Percentiles rank a stretch among this genome's conserved stretches.
Evolutionary conservation across 2,329 filamentous ascomycete genomes (phyloP).

Genomic region (Alternaria longipes): DNA sequence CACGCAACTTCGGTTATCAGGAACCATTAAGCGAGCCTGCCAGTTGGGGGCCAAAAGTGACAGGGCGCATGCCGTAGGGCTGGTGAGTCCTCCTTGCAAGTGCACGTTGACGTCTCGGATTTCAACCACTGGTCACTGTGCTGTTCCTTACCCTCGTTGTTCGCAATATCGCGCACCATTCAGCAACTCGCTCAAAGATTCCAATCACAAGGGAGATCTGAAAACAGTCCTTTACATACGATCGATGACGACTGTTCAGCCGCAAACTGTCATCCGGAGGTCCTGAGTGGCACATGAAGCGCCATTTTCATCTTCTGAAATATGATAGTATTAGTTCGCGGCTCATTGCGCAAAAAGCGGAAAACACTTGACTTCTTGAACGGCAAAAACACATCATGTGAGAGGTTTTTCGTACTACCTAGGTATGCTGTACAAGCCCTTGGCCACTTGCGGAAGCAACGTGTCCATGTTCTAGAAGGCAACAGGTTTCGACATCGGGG

Average conservation of each 20-base stretch:
- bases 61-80: no score
- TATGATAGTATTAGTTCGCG: rapidly evolving
- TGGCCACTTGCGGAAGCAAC: not conserved
- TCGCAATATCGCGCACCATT: not conserved
- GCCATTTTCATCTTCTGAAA: not conserved
- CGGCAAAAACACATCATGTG: no score
- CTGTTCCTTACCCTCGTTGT: not conserved
- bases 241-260: not conserved
- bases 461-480: not conserved
- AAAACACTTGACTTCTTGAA: no score
- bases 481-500: not conserved
- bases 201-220: no score
- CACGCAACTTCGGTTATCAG: no score
- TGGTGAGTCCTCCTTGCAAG: no score
- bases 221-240: not conserved
- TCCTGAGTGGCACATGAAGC: not conserved
- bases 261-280: not conserved
- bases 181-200: rapidly evolving
- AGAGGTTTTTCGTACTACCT: no score
- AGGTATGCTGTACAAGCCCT: not conserved
- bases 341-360: not conserved
- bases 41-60: no score
- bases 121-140: not conserved
- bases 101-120: no score
- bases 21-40: no score